A percentile compares a stretch with the other conserved stretches of the same genome.
phyloP scores from a whole-genome alignment of 495 filamentous ascomycete species.

The Podospora australis region DNA sequence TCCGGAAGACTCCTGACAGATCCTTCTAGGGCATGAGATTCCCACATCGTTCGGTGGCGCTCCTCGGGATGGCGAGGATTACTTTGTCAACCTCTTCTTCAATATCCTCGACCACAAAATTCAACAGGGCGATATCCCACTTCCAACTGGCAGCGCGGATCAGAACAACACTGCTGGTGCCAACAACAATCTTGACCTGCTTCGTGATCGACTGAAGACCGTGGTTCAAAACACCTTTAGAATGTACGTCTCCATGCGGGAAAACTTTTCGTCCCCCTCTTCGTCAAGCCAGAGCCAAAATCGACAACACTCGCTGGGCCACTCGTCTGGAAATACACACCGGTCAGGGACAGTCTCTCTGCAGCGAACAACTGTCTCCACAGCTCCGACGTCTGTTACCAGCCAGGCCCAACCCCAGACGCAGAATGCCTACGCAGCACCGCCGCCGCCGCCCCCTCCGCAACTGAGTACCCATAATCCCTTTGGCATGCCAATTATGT shows the following conservation, averaged over 20 bases:
- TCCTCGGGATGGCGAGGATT: constrained; percentile 15
- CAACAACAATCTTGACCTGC: background rate
- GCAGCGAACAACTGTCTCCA: background rate
- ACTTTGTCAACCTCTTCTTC: constrained; percentile 20
- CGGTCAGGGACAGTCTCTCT: background rate
- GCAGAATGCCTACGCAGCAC: background rate
- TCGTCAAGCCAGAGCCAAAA: constrained; percentile 14
- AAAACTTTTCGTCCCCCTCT: constrained; percentile 11
- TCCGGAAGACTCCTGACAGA: no score
- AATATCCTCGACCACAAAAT: constrained; percentile 23
- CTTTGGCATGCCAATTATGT: no score
- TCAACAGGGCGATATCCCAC: constrained; percentile 17
- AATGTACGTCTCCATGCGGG: constrained; percentile 15
- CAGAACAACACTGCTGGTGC: background rate
- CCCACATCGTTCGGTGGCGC: constrained; percentile 1
- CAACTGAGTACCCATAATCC: no score
- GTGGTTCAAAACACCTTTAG: constrained; percentile 18
- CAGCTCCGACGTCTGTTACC: background rate
- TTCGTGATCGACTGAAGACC: constrained; percentile 14
- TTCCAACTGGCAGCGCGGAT: background rate
- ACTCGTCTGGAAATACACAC: no score
- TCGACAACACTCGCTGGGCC: constrained; percentile 1
- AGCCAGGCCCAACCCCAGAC: background rate
- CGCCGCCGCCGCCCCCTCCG: background rate
- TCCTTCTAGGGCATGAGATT: constrained; percentile 20